A percentile compares a stretch with the other conserved stretches of the same genome.
Conservation (phyloP, 768 basidiomycete species). For the Leccinum uliginosum region DNA sequence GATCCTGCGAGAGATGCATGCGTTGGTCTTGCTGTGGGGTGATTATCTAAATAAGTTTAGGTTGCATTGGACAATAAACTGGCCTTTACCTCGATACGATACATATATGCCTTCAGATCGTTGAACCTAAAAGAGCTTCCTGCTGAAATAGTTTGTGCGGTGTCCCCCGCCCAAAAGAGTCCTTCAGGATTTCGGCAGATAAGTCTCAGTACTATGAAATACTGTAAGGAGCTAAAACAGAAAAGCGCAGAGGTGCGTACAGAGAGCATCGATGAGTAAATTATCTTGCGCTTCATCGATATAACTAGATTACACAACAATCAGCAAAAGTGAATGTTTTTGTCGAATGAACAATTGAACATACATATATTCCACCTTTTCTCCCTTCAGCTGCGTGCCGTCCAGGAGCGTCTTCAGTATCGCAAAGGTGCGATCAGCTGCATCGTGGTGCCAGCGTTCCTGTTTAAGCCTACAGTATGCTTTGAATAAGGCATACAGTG, state of each 20-base stretch:
- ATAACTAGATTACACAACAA: constrained; percentile 36
- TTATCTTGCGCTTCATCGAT: constrained; percentile 76
- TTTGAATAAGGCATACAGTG: constrained; percentile 51
- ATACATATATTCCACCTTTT: constrained; percentile 53
- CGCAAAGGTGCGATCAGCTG: constrained; percentile 59
- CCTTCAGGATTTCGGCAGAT: constrained; percentile 65
- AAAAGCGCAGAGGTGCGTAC: constrained; percentile 32
- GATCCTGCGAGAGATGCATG: constrained; percentile 7
- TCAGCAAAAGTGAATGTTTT: neutral
- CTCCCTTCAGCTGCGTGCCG: constrained; percentile 31
- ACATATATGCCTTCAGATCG: constrained; percentile 65
- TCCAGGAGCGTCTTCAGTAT: constrained; percentile 38
- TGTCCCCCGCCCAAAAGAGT: constrained; percentile 77
- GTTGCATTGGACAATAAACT: neutral
- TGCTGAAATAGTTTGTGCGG: constrained; percentile 71
- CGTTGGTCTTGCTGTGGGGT: constrained; percentile 21
- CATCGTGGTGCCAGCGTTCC: constrained; percentile 42
- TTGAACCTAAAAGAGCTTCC: constrained; percentile 72
- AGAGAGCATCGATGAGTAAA: constrained; percentile 56
- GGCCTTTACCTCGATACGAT: constrained; percentile 50
- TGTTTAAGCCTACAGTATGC: constrained; percentile 46
- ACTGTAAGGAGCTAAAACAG: neutral
- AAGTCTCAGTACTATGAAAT: constrained; percentile 48
- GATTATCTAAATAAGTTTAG: neutral
- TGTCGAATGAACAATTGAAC: constrained; percentile 11